Conservation (phyloP, 441 rosid species). For the Eutrema salsugineum region DNA sequence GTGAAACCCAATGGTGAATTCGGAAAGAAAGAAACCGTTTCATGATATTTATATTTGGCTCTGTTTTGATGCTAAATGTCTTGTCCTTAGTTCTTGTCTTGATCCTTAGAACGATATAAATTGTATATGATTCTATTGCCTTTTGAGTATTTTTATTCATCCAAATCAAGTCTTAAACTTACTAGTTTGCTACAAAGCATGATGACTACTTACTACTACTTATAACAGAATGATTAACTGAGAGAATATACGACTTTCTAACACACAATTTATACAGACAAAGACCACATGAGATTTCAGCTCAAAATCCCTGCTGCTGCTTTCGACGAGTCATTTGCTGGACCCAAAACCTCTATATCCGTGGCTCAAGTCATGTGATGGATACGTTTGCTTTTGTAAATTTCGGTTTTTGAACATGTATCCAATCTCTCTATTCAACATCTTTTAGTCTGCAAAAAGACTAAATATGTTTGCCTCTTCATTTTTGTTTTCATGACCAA, state of each 20-base stretch:
- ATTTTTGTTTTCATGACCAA: constrained; percentile 49
- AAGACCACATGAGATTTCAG: constrained; percentile 5
- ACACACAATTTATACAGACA: constrained; percentile 21
- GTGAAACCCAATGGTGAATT: too few species aligned
- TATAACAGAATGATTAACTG: constrained; percentile 9
- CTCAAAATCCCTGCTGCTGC: constrained; percentile 6
- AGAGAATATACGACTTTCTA: neutral
- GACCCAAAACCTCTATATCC: constrained; percentile 10
- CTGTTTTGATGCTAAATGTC: neutral
- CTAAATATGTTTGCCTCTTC: neutral
- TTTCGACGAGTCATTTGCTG: neutral
- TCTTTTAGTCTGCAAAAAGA: neutral
- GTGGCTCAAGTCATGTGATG: neutral
- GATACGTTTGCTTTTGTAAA: neutral
- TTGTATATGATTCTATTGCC: neutral
- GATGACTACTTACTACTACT: constrained; percentile 14
- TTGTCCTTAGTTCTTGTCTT: neutral
- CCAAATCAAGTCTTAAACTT: constrained; percentile 23
- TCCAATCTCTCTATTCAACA: neutral
- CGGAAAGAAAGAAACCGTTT: too few species aligned
- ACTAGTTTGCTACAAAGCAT: constrained; percentile 27
- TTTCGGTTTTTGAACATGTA: neutral
- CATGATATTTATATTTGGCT: neutral
- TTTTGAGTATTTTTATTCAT: constrained; percentile 4
- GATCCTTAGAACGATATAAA: neutral